These are phyloP conservation scores for Dimargaris cristalligena DNA, from an alignment of 192 early-diverging fungal genomes.

Conservation along the genomic window DNA sequence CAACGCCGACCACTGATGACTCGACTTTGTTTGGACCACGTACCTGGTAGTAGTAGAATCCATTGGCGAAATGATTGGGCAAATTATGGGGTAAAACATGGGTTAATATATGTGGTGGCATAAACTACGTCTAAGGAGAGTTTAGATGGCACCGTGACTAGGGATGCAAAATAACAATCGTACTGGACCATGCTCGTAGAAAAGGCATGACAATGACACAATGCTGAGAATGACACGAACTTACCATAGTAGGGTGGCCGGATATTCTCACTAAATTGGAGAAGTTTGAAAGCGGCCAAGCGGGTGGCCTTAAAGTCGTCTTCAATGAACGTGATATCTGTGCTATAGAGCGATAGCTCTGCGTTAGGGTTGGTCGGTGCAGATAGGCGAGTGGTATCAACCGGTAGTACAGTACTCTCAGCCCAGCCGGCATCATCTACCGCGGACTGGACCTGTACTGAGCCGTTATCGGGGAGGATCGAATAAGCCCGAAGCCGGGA, in stretches of 20 bases:
- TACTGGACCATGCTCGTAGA: neutral
- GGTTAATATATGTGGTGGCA: conserved; percentile 14
- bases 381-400: no score
- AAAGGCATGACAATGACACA: neutral
- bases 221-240: neutral
- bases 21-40: conserved; percentile 49
- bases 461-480: neutral
- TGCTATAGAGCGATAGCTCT: no score
- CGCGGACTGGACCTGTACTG: neutral
- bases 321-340: no score
- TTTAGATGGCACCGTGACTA: neutral
- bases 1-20: conserved; percentile 37
- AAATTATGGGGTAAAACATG: conserved; percentile 17
- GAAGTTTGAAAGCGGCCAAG: conserved; percentile 22
- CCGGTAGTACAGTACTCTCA: no score
- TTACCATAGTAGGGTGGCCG: conserved; percentile 61
- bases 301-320: neutral
- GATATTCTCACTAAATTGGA: conserved; percentile 52
- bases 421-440: neutral
- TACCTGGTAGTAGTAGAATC: conserved; percentile 34
- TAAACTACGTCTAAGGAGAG: conserved; percentile 19
- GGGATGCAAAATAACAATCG: neutral
- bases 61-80: conserved; percentile 18
- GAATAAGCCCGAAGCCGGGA: neutral
- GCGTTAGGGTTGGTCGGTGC: no score